Base-by-base conservation (phyloP, 306 rosid species). In the Sophora flavescens region DNA sequence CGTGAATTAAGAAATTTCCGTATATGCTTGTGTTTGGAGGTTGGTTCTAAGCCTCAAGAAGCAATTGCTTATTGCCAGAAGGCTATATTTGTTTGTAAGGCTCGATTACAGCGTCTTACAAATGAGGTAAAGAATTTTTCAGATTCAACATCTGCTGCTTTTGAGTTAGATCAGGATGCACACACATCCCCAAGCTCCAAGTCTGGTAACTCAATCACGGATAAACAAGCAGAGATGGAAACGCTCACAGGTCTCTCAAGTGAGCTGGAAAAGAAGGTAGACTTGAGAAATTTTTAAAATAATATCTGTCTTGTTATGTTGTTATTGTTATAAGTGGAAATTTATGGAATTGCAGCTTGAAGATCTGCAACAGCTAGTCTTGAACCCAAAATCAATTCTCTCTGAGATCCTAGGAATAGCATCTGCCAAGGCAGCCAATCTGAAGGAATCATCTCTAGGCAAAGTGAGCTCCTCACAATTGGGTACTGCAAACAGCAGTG, bases 231-330 rank as follows among this genome's bases (percentile, higher is more conserved):
- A 32, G 99, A 95, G 87, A 95, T 92, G 65, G 93, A 87, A 45
- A 92, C 89, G 39, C 96, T 95, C 45, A 69, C 85, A 48, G 89
- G 84, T 79, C 97, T 95, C 81, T 85, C 89, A 69, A 86, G 84
- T 64, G 99, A 95, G 41, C 92, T 95, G 73, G 99, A 95, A 83
- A 92, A 86, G 91, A 95, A 95, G 93, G 99, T 92, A 62, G 48
- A 42, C 53, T 42, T 58, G 33, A 28, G 45, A 22, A 68, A 50
- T 35, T 12, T 9, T 58, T 52, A 39, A 53, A 67, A 39, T 57
- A 67, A 39, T 57, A 6, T 48, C 9, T 50, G 16, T 47, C 39
- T 12, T 28, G 74, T 15, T 16, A 2, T 60, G 61, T 33, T 66
- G 70, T 41, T 64, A 32, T 73, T 69, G 33, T 28, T 59, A 62